Base-by-base conservation (phyloP, 495 filamentous ascomycete genomes). In the Aspergillus campestris region DNA sequence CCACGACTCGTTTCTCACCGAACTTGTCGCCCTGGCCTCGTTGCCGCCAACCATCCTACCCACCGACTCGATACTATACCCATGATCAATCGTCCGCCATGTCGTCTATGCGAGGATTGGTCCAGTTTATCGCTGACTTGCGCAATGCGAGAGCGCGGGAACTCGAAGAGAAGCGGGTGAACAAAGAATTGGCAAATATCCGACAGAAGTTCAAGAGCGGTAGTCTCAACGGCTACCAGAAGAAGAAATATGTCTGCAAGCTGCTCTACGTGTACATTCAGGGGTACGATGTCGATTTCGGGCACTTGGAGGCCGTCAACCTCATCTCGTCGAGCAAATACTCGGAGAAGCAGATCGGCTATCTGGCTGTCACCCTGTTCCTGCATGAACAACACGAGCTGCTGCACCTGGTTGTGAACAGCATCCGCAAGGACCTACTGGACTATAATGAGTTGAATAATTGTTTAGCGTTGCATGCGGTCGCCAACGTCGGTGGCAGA, bases 221-320 rank as follows among this genome's bases (percentile, higher is more conserved):
- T 33, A 86, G 74, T 61, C 70, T 97, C 27, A 94, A 83, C 65
- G 94, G 94, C 40, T 99, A 99, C 57, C 87, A 95, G 67, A 95
- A 94, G 77, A 99, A 99, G 78, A 99, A 99, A 86, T 99, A 99
- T 60, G 94, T 99, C 37, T 99, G 94, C 85, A 98, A 98, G 81
- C 77, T 99, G 51, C 78, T 99, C 37, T 99, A 99, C 60, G 96
- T 99, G 55, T 99, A 99, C 63, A 99, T 99, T 46, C 81, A 97
- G 40, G 94, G 94, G 7, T 99, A 94, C 83, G 94, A 99, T 60
- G 90, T 99, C 67, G 94, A 97, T 62, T 99, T 99, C 60, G 94
- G 94, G 15, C 94, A 99, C 61, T 80, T 97, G 31, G 94, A 99
- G 67, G 94, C 94, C 7, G 90, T 99, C 63, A 96, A 96, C 52